These are phyloP conservation scores for Coemansia sp. DNA, from an alignment of 192 early-diverging fungal species.

Conservation along the genomic window DNA sequence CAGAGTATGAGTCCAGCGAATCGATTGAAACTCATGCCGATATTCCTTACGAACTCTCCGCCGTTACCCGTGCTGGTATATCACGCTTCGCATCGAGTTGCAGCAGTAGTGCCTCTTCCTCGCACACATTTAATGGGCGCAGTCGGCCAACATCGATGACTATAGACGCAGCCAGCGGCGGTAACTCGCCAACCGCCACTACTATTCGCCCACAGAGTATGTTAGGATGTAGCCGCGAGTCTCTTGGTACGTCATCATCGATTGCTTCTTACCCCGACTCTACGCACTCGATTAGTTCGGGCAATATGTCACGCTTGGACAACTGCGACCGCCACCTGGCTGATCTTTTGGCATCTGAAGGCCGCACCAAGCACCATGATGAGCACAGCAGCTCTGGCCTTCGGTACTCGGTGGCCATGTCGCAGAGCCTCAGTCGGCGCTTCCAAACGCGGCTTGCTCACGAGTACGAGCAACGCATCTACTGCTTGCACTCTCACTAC, in stretches of 20 bases:
- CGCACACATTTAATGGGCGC: slow-evolving; percentile 10
- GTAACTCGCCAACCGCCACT: slow-evolving; percentile 8
- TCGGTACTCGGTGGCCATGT: slow-evolving; percentile 45
- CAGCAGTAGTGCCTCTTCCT: slow-evolving; percentile 18
- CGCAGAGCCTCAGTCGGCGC: slow-evolving; percentile 42
- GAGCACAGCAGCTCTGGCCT: slow-evolving; percentile 5
- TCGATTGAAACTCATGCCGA: slow-evolving; percentile 1
- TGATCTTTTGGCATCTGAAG: not conserved
- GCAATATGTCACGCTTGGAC: not conserved
- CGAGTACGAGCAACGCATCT: slow-evolving; percentile 52
- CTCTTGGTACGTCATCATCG: slow-evolving; percentile 1
- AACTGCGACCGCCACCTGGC: slow-evolving; percentile 6
- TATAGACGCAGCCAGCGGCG: not conserved
- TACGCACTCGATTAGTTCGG: not conserved
- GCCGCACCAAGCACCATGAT: not conserved
- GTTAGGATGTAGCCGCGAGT: slow-evolving; percentile 23
- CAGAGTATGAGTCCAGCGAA: slow-evolving; percentile 17
- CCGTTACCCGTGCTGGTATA: slow-evolving; percentile 13
- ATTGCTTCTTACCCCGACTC: slow-evolving; percentile 1
- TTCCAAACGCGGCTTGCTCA: slow-evolving; percentile 40
- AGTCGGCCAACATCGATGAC: slow-evolving; percentile 20
- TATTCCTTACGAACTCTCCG: not conserved
- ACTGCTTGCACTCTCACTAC: slow-evolving; percentile 50
- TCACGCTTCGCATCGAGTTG: slow-evolving; percentile 13
- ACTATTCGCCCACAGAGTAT: slow-evolving; percentile 15